Percentiles rank a stretch among this genome's conserved stretches.
Conservation (phyloP, 2,329 filamentous ascomycete genomes). For the Apiospora sp. region DNA sequence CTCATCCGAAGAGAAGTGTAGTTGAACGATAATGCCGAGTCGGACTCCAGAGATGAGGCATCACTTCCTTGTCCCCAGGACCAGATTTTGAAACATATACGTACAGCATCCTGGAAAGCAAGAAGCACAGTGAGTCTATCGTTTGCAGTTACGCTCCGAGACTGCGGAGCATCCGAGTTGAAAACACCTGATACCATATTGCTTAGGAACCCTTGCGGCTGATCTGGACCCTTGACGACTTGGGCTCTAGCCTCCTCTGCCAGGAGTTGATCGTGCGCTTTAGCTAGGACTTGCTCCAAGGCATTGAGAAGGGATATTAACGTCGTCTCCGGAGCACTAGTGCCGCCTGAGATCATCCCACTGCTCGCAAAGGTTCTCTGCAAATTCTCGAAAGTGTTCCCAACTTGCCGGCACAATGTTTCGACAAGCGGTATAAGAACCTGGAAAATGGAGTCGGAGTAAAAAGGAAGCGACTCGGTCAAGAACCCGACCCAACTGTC, state of each 20-base stretch:
- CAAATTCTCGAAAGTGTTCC: constrained; percentile 74
- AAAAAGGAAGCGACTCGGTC: constrained; percentile 82
- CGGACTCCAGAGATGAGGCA: constrained; percentile 65
- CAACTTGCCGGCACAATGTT: constrained; percentile 83
- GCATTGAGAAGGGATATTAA: constrained; percentile 90
- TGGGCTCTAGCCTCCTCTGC: constrained; percentile 76
- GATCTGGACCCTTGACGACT: constrained; percentile 79
- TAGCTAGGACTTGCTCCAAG: constrained; percentile 87
- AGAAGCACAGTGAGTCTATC: constrained; percentile 91
- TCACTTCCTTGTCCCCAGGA: constrained; percentile 81
- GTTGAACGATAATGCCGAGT: constrained; percentile 81
- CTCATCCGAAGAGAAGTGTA: constrained; percentile 92
- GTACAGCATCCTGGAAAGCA: constrained; percentile 95
- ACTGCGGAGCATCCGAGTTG: constrained; percentile 76
- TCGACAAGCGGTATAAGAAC: constrained; percentile 90
- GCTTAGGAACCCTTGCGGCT: constrained; percentile 87
- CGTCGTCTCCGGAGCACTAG: constrained; percentile 70
- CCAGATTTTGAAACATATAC: constrained; percentile 94
- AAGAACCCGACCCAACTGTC: constrained; percentile 94
- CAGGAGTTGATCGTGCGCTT: constrained; percentile 83
- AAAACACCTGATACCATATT: constrained; percentile 95
- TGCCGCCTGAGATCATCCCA: constrained; percentile 41
- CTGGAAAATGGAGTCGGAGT: constrained; percentile 86
- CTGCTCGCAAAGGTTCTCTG: constrained; percentile 66
- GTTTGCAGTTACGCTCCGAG: constrained; percentile 88